phyloP scores from a whole-genome alignment of 164 flowering plant species.

The Magnolia changhungtana region DNA sequence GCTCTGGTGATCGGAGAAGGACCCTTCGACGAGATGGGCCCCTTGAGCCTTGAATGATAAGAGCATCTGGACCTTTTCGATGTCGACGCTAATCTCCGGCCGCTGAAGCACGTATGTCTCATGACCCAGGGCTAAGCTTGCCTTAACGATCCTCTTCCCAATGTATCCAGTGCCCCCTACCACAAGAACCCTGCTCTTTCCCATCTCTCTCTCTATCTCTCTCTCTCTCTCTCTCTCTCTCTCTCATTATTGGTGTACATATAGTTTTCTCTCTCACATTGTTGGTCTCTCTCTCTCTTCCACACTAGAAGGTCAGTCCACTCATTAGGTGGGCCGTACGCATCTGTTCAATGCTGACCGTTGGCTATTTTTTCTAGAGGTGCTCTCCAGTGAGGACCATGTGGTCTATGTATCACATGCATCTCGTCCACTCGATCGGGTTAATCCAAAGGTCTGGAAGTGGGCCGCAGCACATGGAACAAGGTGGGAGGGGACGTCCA shows the following conservation, averaged over 20 bases:
- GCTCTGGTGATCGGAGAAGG: conserved; percentile 47
- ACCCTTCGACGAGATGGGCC: conserved; percentile 45
- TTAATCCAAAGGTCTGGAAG: too few relatives aligned
- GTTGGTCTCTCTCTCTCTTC: too few relatives aligned
- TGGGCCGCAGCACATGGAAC: too few relatives aligned
- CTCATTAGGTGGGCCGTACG: too few relatives aligned
- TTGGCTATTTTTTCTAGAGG: too few relatives aligned
- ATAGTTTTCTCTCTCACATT: neutral
- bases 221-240: neutral
- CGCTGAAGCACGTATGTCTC: conserved; percentile 45
- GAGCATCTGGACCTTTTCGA: conserved; percentile 55
- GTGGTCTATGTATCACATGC: too few relatives aligned
- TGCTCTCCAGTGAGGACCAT: too few relatives aligned
- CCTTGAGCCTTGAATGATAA: conserved; percentile 51
- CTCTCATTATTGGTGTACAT: too few relatives aligned
- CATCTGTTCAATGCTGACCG: too few relatives aligned
- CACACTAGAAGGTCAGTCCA: too few relatives aligned
- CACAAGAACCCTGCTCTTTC: conserved; percentile 45
- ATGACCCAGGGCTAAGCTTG: conserved; percentile 47
- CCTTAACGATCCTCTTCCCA: conserved; percentile 58
- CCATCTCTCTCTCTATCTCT: conserved; percentile 21
- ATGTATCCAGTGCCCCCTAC: conserved; percentile 68
- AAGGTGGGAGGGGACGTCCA: too few relatives aligned
- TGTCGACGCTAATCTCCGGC: conserved; percentile 52
- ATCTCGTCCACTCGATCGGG: too few relatives aligned